Conservation (phyloP, 495 filamentous ascomycete genomes). For the Podospora conica region DNA sequence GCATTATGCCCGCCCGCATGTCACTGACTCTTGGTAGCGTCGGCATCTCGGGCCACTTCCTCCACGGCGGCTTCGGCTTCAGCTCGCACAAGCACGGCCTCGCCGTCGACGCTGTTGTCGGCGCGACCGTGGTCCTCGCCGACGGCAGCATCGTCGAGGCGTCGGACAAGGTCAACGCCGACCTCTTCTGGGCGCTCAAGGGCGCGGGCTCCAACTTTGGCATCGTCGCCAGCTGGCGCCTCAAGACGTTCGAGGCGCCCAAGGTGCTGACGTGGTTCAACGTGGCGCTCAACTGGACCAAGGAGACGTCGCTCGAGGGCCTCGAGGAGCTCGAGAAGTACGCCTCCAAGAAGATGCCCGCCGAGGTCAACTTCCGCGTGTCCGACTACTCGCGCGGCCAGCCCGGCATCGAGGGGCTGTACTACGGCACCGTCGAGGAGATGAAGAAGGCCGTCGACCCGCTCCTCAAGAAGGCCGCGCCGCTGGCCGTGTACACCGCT, state of each 20-base stretch:
- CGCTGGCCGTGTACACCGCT: constrained; percentile 15
- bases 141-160: constrained; percentile 30
- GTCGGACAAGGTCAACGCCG: constrained; percentile 31
- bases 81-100: constrained; percentile 41
- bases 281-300: constrained; percentile 26
- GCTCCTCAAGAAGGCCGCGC: constrained; percentile 24
- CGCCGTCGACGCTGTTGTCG: constrained; percentile 37
- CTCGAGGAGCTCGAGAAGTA: constrained; percentile 32
- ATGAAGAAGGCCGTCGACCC: constrained; percentile 28
- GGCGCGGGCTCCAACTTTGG: constrained; percentile 36
- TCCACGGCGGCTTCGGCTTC: constrained; percentile 43
- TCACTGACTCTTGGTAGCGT: constrained; percentile 24
- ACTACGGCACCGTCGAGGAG: constrained; percentile 29
- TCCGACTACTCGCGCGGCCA: constrained; percentile 31
- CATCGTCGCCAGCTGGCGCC: constrained; percentile 30
- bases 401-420: constrained; percentile 29
- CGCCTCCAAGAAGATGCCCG: constrained; percentile 27
- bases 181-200: constrained; percentile 37
- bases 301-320: constrained; percentile 19
- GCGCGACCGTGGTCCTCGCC: constrained; percentile 36
- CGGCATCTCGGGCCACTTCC: constrained; percentile 39
- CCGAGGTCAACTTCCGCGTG: constrained; percentile 35
- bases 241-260: constrained; percentile 35
- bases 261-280: constrained; percentile 32
- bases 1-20: too few species aligned